Base-by-base conservation (phyloP, 2,329 filamentous ascomycete species). In the Calonectria fujianensis region DNA sequence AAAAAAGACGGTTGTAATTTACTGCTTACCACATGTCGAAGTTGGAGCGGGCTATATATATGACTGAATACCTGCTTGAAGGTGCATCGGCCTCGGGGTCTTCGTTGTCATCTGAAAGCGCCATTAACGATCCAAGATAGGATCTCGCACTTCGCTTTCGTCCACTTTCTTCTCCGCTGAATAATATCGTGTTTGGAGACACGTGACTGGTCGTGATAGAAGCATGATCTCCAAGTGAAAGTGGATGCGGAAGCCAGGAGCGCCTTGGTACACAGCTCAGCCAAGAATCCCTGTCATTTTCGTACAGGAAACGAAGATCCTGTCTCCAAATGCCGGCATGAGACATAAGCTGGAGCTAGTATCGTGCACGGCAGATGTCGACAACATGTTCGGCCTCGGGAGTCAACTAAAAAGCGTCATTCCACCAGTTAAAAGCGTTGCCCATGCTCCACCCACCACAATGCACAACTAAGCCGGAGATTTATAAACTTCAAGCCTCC, bases 21-120 rank as follows among this genome's bases (percentile, higher is more conserved):
- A 6, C n/a, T 61, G 18, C 29, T 59, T 32, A 37, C 35, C 27
- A 61, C 32, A 61, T 48, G n/a, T 11, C 27, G 6, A 27, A 29
- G 57, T n/a, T 18, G 57, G 35, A 29, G n/a, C 13, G 29, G n/a
- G n/a, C 35, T 61, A 61, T 61, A 61, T 61, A 61, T 61, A 61
- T 61, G 57, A 61, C 6, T 41, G 20, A 41, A 29, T 6, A 41
- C 9, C 57, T 61, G 13, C 57, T 61, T 39, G 35, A 35, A 27
- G 1, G 35, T 39, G 31, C 37, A 39, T 61, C 57, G 57, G 57
- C 13, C 57, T 61, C 57, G 57, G 57, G 35, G 24, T 61, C 57
- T 61, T 61, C 14, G n/a, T 29, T 41, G n/a, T 14, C 57, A 61
- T 41, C 57, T 29, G 24, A 61, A 61, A 61, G 57, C 57, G 57